Conservation (phyloP, 306 rosid genomes). For the Trifolium pratense region DNA sequence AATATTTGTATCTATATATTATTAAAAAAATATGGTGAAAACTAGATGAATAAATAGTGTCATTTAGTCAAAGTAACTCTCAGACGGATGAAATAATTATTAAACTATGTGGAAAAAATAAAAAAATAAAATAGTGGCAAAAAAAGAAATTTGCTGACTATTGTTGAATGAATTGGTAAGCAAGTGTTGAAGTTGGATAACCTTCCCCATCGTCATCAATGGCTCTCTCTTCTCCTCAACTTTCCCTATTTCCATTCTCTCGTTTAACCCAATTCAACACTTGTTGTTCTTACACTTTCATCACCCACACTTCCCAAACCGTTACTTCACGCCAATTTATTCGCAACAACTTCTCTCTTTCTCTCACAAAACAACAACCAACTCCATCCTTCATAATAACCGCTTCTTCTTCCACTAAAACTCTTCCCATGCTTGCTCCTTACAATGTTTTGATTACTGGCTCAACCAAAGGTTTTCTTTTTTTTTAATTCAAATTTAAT, state of each 20-base stretch:
- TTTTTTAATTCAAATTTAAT: background rate
- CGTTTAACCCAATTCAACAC: background rate
- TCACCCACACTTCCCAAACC: constrained; percentile 9
- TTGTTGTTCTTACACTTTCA: background rate
- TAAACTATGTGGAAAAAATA: too few relatives aligned
- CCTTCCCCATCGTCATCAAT: background rate
- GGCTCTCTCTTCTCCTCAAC: constrained; percentile 12
- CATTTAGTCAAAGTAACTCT: too few relatives aligned
- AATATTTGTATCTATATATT: too few relatives aligned
- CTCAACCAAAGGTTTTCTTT: constrained; percentile 69
- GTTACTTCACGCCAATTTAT: constrained; percentile 44
- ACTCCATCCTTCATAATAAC: constrained; percentile 27
- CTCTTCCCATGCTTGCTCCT: constrained; percentile 73
- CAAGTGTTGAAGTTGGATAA: too few relatives aligned
- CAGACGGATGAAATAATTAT: too few relatives aligned
- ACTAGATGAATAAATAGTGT: too few relatives aligned
- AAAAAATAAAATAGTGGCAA: too few relatives aligned
- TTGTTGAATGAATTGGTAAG: too few relatives aligned
- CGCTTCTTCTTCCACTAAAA: constrained; percentile 28
- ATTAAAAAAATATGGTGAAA: too few relatives aligned
- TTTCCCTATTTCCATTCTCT: background rate
- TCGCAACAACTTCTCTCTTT: background rate
- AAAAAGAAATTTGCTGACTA: too few relatives aligned
- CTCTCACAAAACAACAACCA: background rate
- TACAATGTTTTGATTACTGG: constrained; percentile 90